These are phyloP conservation scores for Evansstolkia leycettana DNA, from an alignment of 495 filamentous ascomycete species.

Conservation along the genomic window DNA sequence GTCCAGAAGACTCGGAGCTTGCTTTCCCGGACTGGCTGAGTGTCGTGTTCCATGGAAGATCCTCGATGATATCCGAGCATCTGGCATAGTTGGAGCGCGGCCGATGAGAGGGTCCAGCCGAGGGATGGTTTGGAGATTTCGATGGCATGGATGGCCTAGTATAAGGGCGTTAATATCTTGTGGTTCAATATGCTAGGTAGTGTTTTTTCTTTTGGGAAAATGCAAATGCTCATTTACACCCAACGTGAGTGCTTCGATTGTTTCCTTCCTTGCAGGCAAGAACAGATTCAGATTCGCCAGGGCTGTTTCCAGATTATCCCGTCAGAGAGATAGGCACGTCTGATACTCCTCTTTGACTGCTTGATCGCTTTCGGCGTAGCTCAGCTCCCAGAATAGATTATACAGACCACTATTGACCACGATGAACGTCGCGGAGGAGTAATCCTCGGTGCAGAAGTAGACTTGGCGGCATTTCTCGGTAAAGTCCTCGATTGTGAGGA, in stretches of 20 bases:
- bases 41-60: constrained; percentile 37
- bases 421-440: constrained; percentile 41
- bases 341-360: constrained; percentile 21
- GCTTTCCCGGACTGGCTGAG: constrained; percentile 17
- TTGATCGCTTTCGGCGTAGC: constrained; percentile 17
- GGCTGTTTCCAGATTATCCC: constrained; percentile 45
- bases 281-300: constrained; percentile 45
- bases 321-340: constrained; percentile 31
- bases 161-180: background rate
- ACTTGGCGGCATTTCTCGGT: constrained; percentile 45
- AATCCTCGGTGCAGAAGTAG: constrained; percentile 47
- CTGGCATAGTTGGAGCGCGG: constrained; percentile 47
- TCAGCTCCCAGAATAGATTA: constrained; percentile 42
- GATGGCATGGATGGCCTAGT: constrained; percentile 40
- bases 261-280: constrained; percentile 44
- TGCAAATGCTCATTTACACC: constrained; percentile 30
- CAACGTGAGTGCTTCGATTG: constrained; percentile 44
- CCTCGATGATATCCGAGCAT: constrained; percentile 52
- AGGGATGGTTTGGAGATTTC: constrained; percentile 52
- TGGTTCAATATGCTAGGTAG: background rate
- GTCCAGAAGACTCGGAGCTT: constrained; percentile 47
- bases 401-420: constrained; percentile 44
- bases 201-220: background rate
- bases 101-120: constrained; percentile 47
- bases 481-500: constrained; percentile 39